Evolutionary conservation across 352 stramenopile genomes (phyloP), one percentile per base, ranked within the genome.

Genomic region (Globisporangium radiosum): DNA sequence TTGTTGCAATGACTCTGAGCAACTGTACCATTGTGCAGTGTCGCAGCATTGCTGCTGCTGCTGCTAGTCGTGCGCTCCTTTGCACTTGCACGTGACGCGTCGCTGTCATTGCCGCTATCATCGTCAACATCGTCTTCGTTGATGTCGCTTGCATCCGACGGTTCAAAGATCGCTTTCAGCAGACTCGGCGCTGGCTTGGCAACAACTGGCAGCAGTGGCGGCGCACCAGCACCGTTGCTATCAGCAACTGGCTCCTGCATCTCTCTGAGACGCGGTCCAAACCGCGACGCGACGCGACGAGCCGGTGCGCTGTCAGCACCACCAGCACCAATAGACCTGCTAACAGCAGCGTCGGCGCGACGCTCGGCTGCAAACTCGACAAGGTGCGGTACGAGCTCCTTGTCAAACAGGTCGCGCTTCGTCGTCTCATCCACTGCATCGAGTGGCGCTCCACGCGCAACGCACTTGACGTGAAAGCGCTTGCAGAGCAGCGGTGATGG

Each of bases 121-220:
- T 74, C 63, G 2, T 77, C 69, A 25, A 76, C 71, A 5, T 59
- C 68, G 5, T 76, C 64, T 17, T 85, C 71, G 38, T 87, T 64
- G 0, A 53, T 10, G 1, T 69, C 69, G 57, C 72, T 82, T 6
- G 76, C 82, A 51, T 92, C 85, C 2, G 80, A 87, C 1, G 78
- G 79, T 57, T 92, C 82, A 66, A 94, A 94, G 54, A 94, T 92
- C 14, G 81, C 87, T 67, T 86, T 82, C 25, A 94, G 65, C 49
- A 94, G 60, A 70, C 72, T 75, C 2, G 56, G 54, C 7, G 74
- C 68, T 3, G 81, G 72, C 40, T 81, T 80, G 42, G 75, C 54
- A n/a, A 71, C 63, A 42, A 63, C 58, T 42, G 73, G 73, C 7
- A 92, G 57, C 8, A 69, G 63, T 5, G 65, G 68, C 2, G 89